Evolutionary conservation across 768 basidiomycete species (phyloP).

Genomic region (Gloeophyllum trabeum): DNA sequence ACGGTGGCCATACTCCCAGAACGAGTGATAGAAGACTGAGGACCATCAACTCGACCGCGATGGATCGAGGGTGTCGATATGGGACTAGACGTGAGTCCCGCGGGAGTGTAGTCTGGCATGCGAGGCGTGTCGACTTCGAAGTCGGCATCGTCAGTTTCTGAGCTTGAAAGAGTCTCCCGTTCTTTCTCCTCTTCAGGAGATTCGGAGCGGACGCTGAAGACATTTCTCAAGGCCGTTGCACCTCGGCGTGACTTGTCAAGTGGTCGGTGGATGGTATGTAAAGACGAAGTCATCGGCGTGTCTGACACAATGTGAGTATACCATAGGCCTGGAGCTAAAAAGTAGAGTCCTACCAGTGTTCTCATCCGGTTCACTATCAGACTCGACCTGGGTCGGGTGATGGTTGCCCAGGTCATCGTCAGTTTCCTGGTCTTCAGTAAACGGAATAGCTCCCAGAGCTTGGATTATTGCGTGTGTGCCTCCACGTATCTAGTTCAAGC

Average conservation of each 20-base stretch:
- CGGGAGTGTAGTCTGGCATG: not conserved
- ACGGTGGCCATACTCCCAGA: slow-evolving; percentile 67
- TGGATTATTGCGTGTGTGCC: slow-evolving; percentile 87
- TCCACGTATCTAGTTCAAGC: slow-evolving; percentile 64
- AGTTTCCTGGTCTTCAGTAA: slow-evolving; percentile 58
- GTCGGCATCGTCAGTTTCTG: slow-evolving; percentile 10
- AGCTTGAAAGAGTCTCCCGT: not conserved
- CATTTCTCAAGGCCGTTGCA: not conserved
- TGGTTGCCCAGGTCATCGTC: slow-evolving; percentile 47
- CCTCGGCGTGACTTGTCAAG: slow-evolving; percentile 21
- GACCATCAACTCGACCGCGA: not conserved
- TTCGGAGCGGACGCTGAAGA: not conserved
- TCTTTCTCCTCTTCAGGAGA: not conserved
- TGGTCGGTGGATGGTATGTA: slow-evolving; percentile 80
- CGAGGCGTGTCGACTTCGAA: slow-evolving; percentile 9
- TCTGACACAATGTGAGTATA: slow-evolving; percentile 9
- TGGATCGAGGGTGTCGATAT: not conserved
- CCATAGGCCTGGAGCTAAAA: not conserved
- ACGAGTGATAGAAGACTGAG: not conserved
- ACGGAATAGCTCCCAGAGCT: slow-evolving; percentile 77
- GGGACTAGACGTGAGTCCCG: not conserved
- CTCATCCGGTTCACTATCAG: slow-evolving; percentile 61
- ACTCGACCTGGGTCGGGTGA: slow-evolving; percentile 27
- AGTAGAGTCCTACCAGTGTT: slow-evolving; percentile 16
- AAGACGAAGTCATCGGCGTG: slow-evolving; percentile 65